These are phyloP conservation scores for Cairneyella variabilis DNA, from an alignment of 495 filamentous ascomycete species.

Conservation along the genomic window DNA sequence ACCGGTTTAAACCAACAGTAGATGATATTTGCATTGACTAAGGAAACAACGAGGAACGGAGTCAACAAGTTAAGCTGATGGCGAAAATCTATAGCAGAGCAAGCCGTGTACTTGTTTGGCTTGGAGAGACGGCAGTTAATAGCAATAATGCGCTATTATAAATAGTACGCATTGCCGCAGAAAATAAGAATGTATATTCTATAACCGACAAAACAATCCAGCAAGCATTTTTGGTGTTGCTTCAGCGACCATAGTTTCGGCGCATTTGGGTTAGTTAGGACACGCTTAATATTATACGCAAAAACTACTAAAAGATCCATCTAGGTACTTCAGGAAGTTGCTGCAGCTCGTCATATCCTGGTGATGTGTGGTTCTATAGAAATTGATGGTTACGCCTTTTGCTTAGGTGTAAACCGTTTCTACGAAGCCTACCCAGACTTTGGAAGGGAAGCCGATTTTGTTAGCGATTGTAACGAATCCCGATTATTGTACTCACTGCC, in stretches of 20 bases:
- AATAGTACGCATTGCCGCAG: conserved; percentile 16
- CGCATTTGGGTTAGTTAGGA: conserved; percentile 30
- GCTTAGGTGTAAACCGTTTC: conserved; percentile 11
- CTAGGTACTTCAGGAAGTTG: conserved; percentile 34
- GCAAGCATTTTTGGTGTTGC: conserved; percentile 17
- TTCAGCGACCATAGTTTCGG: conserved; percentile 28
- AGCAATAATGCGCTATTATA: conserved; percentile 22
- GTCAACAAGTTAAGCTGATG: conserved; percentile 25
- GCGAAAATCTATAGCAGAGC: conserved; percentile 32
- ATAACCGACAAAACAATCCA: conserved; percentile 7
- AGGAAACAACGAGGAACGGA: conserved; percentile 15
- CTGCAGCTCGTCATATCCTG: conserved; percentile 27
- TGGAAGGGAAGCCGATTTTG: too few species aligned
- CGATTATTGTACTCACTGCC: too few species aligned
- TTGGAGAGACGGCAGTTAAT: conserved; percentile 19
- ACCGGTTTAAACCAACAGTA: too few species aligned
- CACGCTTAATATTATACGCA: not conserved
- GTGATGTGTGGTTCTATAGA: conserved; percentile 27
- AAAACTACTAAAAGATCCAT: conserved; percentile 12
- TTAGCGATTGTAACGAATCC: too few species aligned
- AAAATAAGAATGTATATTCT: conserved; percentile 3
- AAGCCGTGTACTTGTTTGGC: conserved; percentile 29
- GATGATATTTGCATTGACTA: conserved; percentile 34
- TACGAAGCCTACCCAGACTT: conserved; percentile 8
- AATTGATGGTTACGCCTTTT: conserved; percentile 26